A percentile compares a stretch with the other conserved stretches of the same genome.
These are phyloP conservation scores for Zychaea mexicana DNA, from an alignment of 371 early-diverging fungal species.

Conservation along the genomic window DNA sequence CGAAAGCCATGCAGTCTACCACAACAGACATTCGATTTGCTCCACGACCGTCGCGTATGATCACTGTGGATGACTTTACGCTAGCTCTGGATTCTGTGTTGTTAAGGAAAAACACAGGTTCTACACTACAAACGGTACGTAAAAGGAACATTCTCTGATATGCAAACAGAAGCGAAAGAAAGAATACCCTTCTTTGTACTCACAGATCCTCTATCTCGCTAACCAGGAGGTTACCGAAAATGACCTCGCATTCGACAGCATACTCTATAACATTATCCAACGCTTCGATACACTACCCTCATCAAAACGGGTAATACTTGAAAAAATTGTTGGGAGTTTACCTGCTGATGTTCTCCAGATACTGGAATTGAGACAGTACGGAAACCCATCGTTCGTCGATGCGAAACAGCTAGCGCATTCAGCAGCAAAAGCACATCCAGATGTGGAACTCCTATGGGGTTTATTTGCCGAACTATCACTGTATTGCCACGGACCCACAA, in stretches of 20 bases:
- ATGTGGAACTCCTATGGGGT: slow-evolving; percentile 21
- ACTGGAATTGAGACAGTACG: neutral
- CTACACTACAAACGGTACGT: neutral
- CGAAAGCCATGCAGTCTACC: neutral
- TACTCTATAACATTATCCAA: slow-evolving; percentile 4
- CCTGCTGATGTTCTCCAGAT: neutral
- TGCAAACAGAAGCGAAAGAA: neutral
- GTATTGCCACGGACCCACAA: slow-evolving; percentile 22
- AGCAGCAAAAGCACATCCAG: slow-evolving; percentile 11
- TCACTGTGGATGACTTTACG: slow-evolving; percentile 29
- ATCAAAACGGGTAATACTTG: neutral
- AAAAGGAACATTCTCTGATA: neutral
- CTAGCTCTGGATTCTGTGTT: slow-evolving; percentile 23
- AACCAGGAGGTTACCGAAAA: neutral
- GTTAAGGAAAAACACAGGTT: slow-evolving; percentile 5
- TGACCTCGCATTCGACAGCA: slow-evolving; percentile 7
- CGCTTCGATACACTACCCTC: neutral
- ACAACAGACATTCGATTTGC: slow-evolving; percentile 1
- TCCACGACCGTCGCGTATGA: slow-evolving; percentile 20
- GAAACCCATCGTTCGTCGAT: neutral
- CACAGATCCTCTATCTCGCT: too few species aligned
- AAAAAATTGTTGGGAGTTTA: neutral
- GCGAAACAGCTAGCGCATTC: slow-evolving; percentile 11
- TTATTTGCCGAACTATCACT: slow-evolving; percentile 28
- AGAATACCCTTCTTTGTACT: too few species aligned